Evolutionary conservation across 495 filamentous ascomycete species (phyloP).

Genomic region (Penicillium bovifimosum): DNA sequence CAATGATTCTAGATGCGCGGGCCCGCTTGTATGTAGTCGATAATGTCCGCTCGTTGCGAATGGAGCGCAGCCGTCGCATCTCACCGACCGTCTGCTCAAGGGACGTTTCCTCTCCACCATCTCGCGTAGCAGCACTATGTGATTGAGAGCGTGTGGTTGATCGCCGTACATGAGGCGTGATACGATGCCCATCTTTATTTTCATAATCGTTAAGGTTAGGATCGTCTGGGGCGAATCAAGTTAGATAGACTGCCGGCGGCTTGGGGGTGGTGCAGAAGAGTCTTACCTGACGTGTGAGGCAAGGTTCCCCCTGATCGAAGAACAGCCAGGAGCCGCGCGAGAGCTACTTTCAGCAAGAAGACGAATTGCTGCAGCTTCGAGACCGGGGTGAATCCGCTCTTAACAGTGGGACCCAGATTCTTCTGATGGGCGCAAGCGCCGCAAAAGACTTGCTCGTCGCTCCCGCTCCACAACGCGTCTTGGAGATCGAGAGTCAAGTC

Average conservation of each 20-base stretch:
- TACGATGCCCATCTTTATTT: conserved; percentile 56
- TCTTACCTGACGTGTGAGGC: conserved; percentile 63
- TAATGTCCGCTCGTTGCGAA: conserved; percentile 85
- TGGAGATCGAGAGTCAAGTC: conserved; percentile 60
- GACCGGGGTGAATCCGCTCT: conserved; percentile 56
- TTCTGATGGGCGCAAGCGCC: conserved; percentile 53
- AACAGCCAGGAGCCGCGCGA: conserved; percentile 83
- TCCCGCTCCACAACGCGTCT: conserved; percentile 61
- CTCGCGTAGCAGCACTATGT: conserved; percentile 54
- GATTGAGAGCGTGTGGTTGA: conserved; percentile 70
- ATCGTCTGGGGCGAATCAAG: conserved; percentile 52
- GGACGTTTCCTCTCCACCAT: conserved; percentile 61
- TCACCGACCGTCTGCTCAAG: conserved; percentile 96
- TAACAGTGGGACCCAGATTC: conserved; percentile 41
- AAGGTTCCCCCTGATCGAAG: conserved; percentile 76
- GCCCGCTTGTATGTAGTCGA: conserved; percentile 89
- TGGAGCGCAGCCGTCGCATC: conserved; percentile 85
- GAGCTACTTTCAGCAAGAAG: conserved; percentile 83
- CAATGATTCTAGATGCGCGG: conserved; percentile 84
- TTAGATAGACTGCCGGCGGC: conserved; percentile 9
- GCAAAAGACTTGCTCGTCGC: conserved; percentile 64
- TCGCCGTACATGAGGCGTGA: conserved; percentile 44
- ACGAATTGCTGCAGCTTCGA: conserved; percentile 90
- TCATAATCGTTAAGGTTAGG: conserved; percentile 64
- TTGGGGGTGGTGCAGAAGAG: neutral